phyloP scores from a whole-genome alignment of 495 filamentous ascomycete genomes.

The Aspergillus haitiensis region DNA sequence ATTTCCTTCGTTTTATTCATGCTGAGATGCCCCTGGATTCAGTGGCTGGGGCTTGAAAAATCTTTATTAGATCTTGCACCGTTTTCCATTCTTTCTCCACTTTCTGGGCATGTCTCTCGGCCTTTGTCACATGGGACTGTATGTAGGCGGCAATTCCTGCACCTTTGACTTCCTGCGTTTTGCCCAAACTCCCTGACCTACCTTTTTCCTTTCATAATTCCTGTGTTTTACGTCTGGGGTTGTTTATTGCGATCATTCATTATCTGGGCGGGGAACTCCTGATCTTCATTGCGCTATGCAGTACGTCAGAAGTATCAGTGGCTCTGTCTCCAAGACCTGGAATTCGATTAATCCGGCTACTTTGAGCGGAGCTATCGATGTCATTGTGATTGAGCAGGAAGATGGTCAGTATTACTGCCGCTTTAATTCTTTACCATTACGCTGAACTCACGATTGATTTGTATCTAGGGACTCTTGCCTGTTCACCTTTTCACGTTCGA shows the following conservation, averaged over 20 bases:
- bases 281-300: conserved; percentile 64
- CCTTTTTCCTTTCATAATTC: conserved; percentile 17
- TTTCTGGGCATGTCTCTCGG: conserved; percentile 31
- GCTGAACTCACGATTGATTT: conserved; percentile 7
- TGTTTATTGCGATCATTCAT: conserved; percentile 12
- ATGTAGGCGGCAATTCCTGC: conserved; percentile 40
- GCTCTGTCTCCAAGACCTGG: conserved; percentile 97
- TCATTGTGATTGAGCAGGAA: conserved; percentile 96
- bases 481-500: conserved; percentile 97
- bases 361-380: conserved; percentile 95
- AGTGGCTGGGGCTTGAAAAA: conserved; percentile 2
- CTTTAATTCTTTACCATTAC: not conserved
- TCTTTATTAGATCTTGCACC: conserved; percentile 11
- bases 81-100: conserved; percentile 22
- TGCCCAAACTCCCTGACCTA: not conserved
- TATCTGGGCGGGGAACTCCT: conserved; percentile 24
- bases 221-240: conserved; percentile 14
- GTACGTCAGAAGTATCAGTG: conserved; percentile 94
- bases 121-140: conserved; percentile 46
- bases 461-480: conserved; percentile 64
- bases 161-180: not conserved
- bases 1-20: conserved; percentile 13
- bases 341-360: conserved; percentile 99
- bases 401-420: conserved; percentile 60
- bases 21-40: conserved; percentile 6